Evolutionary conservation across 139 green algal species (phyloP), one percentile per base, ranked within the genome.

Genomic region (Diplosphaera chodatii): DNA sequence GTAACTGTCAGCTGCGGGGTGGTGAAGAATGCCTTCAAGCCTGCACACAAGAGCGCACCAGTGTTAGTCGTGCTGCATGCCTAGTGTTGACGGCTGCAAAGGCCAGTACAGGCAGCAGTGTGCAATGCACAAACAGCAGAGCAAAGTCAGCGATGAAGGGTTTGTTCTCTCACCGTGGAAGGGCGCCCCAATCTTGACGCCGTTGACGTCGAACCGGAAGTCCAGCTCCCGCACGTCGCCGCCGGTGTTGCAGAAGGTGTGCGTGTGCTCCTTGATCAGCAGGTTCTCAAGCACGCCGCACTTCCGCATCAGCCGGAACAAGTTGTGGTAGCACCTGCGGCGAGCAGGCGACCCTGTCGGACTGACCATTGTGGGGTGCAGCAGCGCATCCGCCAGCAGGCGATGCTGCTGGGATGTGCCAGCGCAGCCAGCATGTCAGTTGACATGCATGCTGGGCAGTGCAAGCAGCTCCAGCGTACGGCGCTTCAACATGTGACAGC

Each of bases 281-380:
- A 98, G 83, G 74, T 98, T 98, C 74, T 96, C 84, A 73, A 97
- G 77, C 62, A 95, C 93, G 0, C 93, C 91, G 70, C 90, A 96
- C 85, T 97, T 98, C 72, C 86, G 86, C 93, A 98, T 98, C 6
- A 98, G 83, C 29, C 92, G 82, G 83, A 97, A 97, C 27, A 97
- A 81, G 84, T 97, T 97, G 74, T 75, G 73, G 67, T 85, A 85
- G 74, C 80, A 83, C 62, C 76, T 48, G 37, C 37, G 37, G 37
- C 10, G 13, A 48, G 37, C 8, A 21, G 37, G 13, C 37, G 8
- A 21, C 10, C 13, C 37, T 48, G 37, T 48, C 13, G 37, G 10
- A 48, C 37, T 48, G 37, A 48, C 37, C n/a, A n/a, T n/a, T n/a
- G n/a, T n/a, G n/a, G n/a, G n/a, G n/a, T n/a, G n/a, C n/a, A n/a